Percentiles rank a stretch among this genome's conserved stretches.
Conservation (phyloP, 2,329 filamentous ascomycete genomes). For the Alternaria gansuensis region DNA sequence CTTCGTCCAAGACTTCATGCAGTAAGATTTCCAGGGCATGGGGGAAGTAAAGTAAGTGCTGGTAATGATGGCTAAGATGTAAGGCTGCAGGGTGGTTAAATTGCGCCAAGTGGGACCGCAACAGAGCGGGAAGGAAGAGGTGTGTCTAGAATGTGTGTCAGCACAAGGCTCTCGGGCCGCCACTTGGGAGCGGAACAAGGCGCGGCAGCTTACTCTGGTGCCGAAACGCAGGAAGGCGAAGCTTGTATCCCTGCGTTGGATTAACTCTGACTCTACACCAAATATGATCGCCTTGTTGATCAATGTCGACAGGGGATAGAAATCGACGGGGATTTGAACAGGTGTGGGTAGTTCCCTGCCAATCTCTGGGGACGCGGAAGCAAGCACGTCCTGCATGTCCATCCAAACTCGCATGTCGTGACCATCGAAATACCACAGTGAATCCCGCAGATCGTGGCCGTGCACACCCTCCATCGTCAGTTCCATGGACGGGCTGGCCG, state of each 20-base stretch:
- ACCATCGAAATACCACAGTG: slow-evolving; percentile 94
- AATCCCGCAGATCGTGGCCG: slow-evolving; percentile 75
- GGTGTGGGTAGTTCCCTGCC: slow-evolving; percentile 75
- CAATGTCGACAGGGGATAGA: slow-evolving; percentile 89
- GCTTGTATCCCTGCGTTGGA: slow-evolving; percentile 89
- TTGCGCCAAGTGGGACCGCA: slow-evolving; percentile 79
- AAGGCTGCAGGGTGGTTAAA: slow-evolving; percentile 83
- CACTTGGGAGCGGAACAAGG: slow-evolving; percentile 14
- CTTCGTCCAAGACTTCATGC: slow-evolving; percentile 92
- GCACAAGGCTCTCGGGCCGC: slow-evolving; percentile 16
- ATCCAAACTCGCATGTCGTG: slow-evolving; percentile 86
- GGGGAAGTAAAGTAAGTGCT: slow-evolving; percentile 87
- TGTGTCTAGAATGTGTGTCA: slow-evolving; percentile 71
- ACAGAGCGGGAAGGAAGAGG: slow-evolving; percentile 87
- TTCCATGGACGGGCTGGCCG: slow-evolving; percentile 60
- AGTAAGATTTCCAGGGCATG: slow-evolving; percentile 92
- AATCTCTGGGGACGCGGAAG: slow-evolving; percentile 71
- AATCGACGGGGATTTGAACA: slow-evolving; percentile 85
- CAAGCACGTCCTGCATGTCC: slow-evolving; percentile 83
- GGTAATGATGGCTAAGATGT: slow-evolving; percentile 83
- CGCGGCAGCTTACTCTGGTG: slow-evolving; percentile 72
- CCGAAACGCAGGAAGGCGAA: slow-evolving; percentile 91
- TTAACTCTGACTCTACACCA: slow-evolving; percentile 88
- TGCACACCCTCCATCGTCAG: slow-evolving; percentile 57
- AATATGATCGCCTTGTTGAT: slow-evolving; percentile 90